Percentiles rank a stretch among this genome's conserved stretches.
Evolutionary conservation across 345 rosid genomes (phyloP).

Genomic region (Sapria himalayana): DNA sequence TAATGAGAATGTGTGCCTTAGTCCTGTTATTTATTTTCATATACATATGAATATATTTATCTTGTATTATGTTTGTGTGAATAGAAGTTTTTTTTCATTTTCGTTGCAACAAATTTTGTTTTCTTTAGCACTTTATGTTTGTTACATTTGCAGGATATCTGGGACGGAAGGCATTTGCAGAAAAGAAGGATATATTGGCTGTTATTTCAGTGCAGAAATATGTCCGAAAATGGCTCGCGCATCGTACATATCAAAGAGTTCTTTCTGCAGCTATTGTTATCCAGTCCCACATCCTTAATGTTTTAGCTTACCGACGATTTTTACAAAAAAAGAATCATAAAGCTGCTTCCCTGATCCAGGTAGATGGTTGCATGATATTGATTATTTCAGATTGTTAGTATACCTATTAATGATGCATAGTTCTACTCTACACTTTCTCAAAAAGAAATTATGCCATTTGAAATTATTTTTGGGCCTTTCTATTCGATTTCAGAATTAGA

Average conservation of each 20-base stretch:
- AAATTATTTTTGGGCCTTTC: too few relatives aligned
- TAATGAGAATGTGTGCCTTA: too few relatives aligned
- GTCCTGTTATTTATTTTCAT: too few relatives aligned
- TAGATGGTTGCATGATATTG: constrained; percentile 8
- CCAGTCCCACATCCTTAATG: constrained; percentile 52
- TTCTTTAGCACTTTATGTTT: constrained; percentile 12
- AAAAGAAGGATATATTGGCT: constrained; percentile 46
- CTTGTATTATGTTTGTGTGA: too few relatives aligned
- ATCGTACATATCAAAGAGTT: constrained; percentile 27
- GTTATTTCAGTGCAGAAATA: constrained; percentile 48
- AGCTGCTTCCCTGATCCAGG: constrained; percentile 75
- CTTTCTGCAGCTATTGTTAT: constrained; percentile 30
- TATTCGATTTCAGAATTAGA: too few relatives aligned
- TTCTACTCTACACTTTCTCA: too few relatives aligned
- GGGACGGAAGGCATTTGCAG: constrained; percentile 34
- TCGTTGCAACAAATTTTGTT: not conserved
- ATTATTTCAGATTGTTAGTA: not conserved
- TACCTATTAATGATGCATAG: too few relatives aligned
- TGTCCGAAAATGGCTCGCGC: constrained; percentile 38
- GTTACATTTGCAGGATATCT: constrained; percentile 43
- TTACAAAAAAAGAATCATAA: constrained; percentile 31
- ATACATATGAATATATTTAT: too few relatives aligned
- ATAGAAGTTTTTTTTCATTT: not conserved
- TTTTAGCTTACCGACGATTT: constrained; percentile 37
- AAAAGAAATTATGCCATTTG: too few relatives aligned